Percentiles rank a stretch among this genome's conserved stretches.
phyloP scores from a whole-genome alignment of 306 rosid genomes.

The Lathyrus tuberosus region DNA sequence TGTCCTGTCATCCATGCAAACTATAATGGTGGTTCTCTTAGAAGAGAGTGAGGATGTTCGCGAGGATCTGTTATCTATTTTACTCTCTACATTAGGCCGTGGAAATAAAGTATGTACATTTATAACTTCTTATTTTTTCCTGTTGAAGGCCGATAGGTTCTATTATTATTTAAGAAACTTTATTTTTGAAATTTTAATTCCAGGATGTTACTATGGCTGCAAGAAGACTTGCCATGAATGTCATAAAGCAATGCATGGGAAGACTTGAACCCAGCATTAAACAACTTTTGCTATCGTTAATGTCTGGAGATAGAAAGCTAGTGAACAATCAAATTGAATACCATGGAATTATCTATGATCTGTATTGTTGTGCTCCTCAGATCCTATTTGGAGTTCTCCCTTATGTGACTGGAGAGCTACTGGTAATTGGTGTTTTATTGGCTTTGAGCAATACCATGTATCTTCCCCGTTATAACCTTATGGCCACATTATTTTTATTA shows the following conservation, averaged over 20 bases:
- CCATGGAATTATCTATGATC: conserved; percentile 85
- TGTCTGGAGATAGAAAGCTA: conserved; percentile 83
- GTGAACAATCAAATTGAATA: conserved; percentile 63
- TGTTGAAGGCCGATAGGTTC: conserved; percentile 30
- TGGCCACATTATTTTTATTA: neutral
- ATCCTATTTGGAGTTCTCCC: conserved; percentile 82
- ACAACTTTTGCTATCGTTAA: conserved; percentile 78
- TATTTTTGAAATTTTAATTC: conserved; percentile 40
- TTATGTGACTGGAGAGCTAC: conserved; percentile 88
- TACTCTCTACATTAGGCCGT: conserved; percentile 80
- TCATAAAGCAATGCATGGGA: conserved; percentile 75
- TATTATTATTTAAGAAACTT: conserved; percentile 10
- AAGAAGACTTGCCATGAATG: conserved; percentile 98
- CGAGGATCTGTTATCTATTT: conserved; percentile 67
- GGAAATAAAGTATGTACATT: conserved; percentile 68
- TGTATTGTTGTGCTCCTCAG: conserved; percentile 90
- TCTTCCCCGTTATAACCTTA: conserved; percentile 29
- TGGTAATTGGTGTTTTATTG: conserved; percentile 63
- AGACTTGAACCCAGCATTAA: conserved; percentile 90
- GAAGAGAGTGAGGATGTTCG: conserved; percentile 95
- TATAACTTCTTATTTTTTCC: conserved; percentile 19
- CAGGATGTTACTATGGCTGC: conserved; percentile 87
- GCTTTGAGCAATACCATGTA: neutral
- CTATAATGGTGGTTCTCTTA: conserved; percentile 84
- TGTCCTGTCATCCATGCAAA: conserved; percentile 93